Percentiles rank a stretch among this genome's conserved stretches.
These are phyloP conservation scores for Groenewaldozyma tartarivorans DNA, from an alignment of 805 yeast species.

Conservation along the genomic window DNA sequence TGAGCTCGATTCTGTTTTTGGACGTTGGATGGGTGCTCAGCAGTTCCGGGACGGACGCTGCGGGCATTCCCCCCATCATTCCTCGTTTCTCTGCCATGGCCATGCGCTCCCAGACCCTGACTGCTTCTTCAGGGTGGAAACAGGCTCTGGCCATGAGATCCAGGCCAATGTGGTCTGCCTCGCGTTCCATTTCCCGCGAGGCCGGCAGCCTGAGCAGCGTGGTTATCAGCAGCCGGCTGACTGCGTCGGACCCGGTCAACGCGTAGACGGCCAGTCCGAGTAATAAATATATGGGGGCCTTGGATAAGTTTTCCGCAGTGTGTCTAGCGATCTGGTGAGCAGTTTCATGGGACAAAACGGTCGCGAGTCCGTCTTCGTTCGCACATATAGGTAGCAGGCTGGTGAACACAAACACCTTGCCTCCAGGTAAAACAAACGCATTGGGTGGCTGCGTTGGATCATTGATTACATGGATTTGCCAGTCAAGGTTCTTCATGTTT, in stretches of 20 bases:
- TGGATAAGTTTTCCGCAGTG: constrained; percentile 71
- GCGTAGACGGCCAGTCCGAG: constrained; percentile 46
- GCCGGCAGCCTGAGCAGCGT: constrained; percentile 69
- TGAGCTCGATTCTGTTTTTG: constrained; percentile 56
- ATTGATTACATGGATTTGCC: constrained; percentile 77
- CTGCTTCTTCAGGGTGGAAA: constrained; percentile 66
- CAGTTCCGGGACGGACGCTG: constrained; percentile 42
- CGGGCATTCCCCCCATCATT: constrained; percentile 20
- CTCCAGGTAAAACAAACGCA: constrained; percentile 94
- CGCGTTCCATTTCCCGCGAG: constrained; percentile 88
- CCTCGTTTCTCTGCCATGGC: constrained; percentile 35
- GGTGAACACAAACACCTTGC: constrained; percentile 84
- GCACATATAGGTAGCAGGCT: constrained; percentile 68
- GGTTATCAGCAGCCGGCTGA: constrained; percentile 45
- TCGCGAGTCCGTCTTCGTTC: constrained; percentile 89
- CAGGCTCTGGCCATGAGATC: constrained; percentile 89
- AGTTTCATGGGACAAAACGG: constrained; percentile 86
- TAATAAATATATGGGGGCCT: constrained; percentile 59
- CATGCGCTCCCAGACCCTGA: constrained; percentile 80
- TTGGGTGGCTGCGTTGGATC: constrained; percentile 75
- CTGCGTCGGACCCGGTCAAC: constrained; percentile 47
- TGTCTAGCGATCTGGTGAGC: constrained; percentile 94
- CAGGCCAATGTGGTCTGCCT: constrained; percentile 91
- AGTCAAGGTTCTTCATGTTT: constrained; percentile 30
- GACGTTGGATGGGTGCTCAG: constrained; percentile 87